Percentiles rank a stretch among this genome's conserved stretches.
Evolutionary conservation across 2,329 filamentous ascomycete species (phyloP).

Genomic region (Fusarium acutatum): DNA sequence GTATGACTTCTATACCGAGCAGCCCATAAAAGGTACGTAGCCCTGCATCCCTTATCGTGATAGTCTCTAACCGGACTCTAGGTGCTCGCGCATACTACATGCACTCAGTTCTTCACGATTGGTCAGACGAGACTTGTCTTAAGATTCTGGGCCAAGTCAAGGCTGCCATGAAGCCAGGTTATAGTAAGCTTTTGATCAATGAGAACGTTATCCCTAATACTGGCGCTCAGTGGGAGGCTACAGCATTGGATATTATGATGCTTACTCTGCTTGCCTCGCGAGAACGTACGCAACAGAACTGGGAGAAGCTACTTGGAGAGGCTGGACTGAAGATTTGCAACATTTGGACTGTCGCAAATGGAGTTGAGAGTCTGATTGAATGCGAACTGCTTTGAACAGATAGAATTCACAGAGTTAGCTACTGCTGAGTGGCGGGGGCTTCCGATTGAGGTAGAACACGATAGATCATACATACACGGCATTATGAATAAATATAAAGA

Average conservation of each 20-base stretch:
- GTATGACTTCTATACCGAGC: slow-evolving; percentile 57
- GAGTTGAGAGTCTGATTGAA: slow-evolving; percentile 51
- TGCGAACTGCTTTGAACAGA: slow-evolving; percentile 38
- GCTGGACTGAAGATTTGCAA: slow-evolving; percentile 48
- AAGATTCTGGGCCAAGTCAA: slow-evolving; percentile 45
- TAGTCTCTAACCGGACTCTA: not conserved
- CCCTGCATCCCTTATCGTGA: not conserved
- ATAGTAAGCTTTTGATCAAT: slow-evolving; percentile 50
- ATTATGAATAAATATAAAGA: not conserved
- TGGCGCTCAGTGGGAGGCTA: slow-evolving; percentile 48
- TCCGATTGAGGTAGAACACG: not conserved
- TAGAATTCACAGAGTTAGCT: rapidly evolving
- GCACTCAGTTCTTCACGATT: slow-evolving; percentile 54
- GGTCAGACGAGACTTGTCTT: slow-evolving; percentile 47
- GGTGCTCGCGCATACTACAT: slow-evolving; percentile 53
- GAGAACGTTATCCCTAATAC: slow-evolving; percentile 49
- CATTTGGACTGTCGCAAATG: slow-evolving; percentile 45
- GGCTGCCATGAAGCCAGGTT: slow-evolving; percentile 49
- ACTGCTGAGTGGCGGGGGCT: rapidly evolving
- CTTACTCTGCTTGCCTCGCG: slow-evolving; percentile 38
- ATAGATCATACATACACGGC: not conserved
- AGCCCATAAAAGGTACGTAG: slow-evolving; percentile 52
- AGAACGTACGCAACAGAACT: slow-evolving; percentile 50
- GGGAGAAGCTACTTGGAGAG: slow-evolving; percentile 44
- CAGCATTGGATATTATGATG: slow-evolving; percentile 52